These are phyloP conservation scores for Sporisorium graminicola DNA, from an alignment of 1,284 basidiomycete genomes.

Conservation along the genomic window DNA sequence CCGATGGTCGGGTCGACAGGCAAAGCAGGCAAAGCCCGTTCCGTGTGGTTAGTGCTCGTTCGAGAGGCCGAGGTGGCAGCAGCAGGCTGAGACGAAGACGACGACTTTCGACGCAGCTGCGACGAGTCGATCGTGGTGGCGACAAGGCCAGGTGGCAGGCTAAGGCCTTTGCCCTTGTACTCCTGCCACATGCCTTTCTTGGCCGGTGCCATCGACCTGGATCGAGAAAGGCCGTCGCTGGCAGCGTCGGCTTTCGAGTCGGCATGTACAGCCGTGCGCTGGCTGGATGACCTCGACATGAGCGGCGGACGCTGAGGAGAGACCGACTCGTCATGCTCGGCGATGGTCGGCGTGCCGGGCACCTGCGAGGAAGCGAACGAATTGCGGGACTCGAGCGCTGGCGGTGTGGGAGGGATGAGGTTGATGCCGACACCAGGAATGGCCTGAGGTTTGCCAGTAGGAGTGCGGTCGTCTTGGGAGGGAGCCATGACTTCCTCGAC, in stretches of 20 bases:
- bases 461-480: slow-evolving; percentile 46
- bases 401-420: slow-evolving; percentile 64
- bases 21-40: slow-evolving; percentile 3
- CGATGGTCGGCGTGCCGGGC: slow-evolving; percentile 40
- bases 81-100: slow-evolving; percentile 13
- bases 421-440: slow-evolving; percentile 54
- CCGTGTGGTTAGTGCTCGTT: neutral
- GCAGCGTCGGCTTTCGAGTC: slow-evolving; percentile 14
- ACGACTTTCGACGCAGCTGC: slow-evolving; percentile 32
- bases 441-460: slow-evolving; percentile 33
- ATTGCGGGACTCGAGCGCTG: slow-evolving; percentile 47
- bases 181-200: slow-evolving; percentile 47
- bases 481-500: slow-evolving; percentile 35
- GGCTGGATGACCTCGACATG: slow-evolving; percentile 49
- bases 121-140: slow-evolving; percentile 59
- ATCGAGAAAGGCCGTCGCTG: slow-evolving; percentile 24
- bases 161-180: slow-evolving; percentile 59
- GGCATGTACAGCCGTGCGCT: slow-evolving; percentile 31
- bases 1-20: slow-evolving; percentile 14
- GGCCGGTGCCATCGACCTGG: slow-evolving; percentile 33
- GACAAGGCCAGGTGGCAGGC: slow-evolving; percentile 54
- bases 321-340: slow-evolving; percentile 23
- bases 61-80: neutral
- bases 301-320: slow-evolving; percentile 31
- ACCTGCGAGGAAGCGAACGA: slow-evolving; percentile 43